Base-by-base conservation (phyloP, 768 basidiomycete genomes). In the Amanita thiersii region DNA sequence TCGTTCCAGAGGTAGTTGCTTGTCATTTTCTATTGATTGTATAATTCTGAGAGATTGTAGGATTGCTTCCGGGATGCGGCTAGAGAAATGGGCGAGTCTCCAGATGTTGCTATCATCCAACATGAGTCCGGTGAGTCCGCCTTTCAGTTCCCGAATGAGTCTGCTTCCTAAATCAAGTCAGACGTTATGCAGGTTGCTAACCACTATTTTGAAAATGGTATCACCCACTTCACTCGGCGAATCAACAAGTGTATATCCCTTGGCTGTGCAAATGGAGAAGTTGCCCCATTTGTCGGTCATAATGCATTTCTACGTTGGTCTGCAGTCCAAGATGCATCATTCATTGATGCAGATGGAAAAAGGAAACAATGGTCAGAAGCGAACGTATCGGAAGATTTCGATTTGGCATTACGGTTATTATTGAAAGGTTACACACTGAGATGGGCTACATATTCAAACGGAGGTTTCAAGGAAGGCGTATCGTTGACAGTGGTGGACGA, bases 61-160 rank as follows among this genome's bases (percentile, higher is more conserved):
- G 88, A 89, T 54, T 93, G 88, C 56, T 85, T 94, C 62, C 74
- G 86, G 42, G 88, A 92, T 58, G 90, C 90, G 0, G 88, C 87
- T 3, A 72, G 85, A 29, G 89, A 93, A 62, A 81, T 93, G 67
- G 66, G 69, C 40, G 79, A 80, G 55, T 81, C 77, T 38, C 84
- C 81, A 0, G 81, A 87, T 29, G 71, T 90, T 18, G 86, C 82
- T 1, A 90, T 94, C 60, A 83, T 94, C 50, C 90, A 92, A 56
- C 89, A 93, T 56, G 85, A 85, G 51, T 86, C 83, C 1, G 83
- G 78, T 68, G 42, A 43, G 61, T 64, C 11, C 44, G 34, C 18
- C 46, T 20, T 43, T 25, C 36, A n/a, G 11, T 23, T 4, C 19
- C 3, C 11, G 17, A 2, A 18, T 26, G 12, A 42, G 17, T 21